Conservation (phyloP, 176 grass and related monocot species). For the Bothriochloa decipiens region DNA sequence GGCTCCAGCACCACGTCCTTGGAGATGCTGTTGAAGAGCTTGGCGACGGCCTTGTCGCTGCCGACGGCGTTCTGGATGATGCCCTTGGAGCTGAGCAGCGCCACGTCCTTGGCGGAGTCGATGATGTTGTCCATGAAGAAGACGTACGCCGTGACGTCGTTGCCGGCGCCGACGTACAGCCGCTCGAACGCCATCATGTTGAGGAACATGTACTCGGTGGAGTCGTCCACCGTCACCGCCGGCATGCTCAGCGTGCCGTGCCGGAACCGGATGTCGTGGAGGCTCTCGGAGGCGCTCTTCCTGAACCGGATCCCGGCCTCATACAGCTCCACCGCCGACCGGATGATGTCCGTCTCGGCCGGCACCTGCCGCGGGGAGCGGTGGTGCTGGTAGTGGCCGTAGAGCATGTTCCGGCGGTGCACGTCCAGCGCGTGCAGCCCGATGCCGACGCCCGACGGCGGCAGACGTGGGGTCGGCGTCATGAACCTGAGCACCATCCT, state of each 20-base stretch:
- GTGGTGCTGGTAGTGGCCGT: background rate
- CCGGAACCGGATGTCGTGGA: constrained; percentile 70
- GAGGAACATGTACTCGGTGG: constrained; percentile 84
- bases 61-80: constrained; percentile 79
- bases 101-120: constrained; percentile 77
- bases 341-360: constrained; percentile 62
- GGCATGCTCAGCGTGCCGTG: constrained; percentile 58
- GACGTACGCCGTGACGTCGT: constrained; percentile 83
- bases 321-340: constrained; percentile 75
- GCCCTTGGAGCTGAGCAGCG: constrained; percentile 59
- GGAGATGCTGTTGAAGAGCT: constrained; percentile 76
- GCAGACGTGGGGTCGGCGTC: background rate
- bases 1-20: constrained; percentile 76
- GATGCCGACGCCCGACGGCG: background rate
- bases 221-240: constrained; percentile 68
- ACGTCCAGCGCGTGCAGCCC: constrained; percentile 64
- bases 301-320: constrained; percentile 80
- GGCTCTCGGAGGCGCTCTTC: constrained; percentile 42
- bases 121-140: constrained; percentile 97
- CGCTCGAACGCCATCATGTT: constrained; percentile 97
- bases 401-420: constrained; percentile 56
- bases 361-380: background rate
- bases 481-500: constrained; percentile 64
- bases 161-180: constrained; percentile 71
- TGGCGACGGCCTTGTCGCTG: constrained; percentile 74